Conservation (phyloP, 805 yeast species). For the Myxozyma vanderwaltii region DNA sequence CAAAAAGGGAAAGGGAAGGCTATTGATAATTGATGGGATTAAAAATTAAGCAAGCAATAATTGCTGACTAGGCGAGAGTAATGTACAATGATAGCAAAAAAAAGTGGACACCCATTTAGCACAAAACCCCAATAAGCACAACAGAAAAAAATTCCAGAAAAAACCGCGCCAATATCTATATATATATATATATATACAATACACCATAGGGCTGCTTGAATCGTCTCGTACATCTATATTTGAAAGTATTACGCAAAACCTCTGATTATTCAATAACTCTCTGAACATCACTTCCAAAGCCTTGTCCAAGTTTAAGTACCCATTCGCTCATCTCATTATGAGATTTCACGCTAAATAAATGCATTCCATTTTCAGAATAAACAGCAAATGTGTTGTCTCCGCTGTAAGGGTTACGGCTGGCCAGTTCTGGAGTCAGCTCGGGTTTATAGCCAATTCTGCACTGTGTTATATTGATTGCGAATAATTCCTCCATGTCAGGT, state of each 20-base stretch:
- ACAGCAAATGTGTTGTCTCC: constrained; percentile 22
- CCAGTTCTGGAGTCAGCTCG: constrained; percentile 19
- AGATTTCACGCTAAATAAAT: constrained; percentile 22
- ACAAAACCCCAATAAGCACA: neutral
- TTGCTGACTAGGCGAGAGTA: neutral
- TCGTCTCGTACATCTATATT: no score
- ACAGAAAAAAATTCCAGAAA: neutral
- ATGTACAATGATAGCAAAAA: neutral
- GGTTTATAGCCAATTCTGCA: constrained; percentile 29
- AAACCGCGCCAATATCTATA: neutral
- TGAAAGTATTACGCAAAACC: no score
- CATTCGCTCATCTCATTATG: constrained; percentile 29
- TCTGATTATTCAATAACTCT: neutral
- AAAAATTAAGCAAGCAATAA: neutral
- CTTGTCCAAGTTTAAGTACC: constrained; percentile 22
- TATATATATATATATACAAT: no score
- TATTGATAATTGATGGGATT: neutral
- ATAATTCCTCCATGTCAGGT: constrained; percentile 15
- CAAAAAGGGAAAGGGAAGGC: constrained; percentile 11
- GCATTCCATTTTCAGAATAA: constrained; percentile 19
- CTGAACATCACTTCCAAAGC: constrained; percentile 15
- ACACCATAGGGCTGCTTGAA: neutral
- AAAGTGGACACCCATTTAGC: neutral
- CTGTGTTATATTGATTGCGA: constrained; percentile 24
- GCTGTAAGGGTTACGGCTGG: constrained; percentile 7